Evolutionary conservation across 371 early-diverging fungal species (phyloP).

Genomic region (Rhizopus arrhizus): DNA sequence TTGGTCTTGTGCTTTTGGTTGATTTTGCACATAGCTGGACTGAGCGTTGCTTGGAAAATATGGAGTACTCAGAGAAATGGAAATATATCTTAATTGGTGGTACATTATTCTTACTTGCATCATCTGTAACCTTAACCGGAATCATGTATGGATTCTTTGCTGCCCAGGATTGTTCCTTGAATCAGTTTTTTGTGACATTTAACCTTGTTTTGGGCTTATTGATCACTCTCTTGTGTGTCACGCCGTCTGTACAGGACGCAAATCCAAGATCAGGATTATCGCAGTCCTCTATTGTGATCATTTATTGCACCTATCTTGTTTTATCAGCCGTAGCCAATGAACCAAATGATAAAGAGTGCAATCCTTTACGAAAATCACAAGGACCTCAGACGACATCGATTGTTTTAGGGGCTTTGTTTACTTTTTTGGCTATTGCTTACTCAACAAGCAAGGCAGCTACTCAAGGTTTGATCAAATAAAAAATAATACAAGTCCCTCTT

Average conservation of each 20-base stretch:
- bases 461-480: constrained; percentile 47
- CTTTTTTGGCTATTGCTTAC: constrained; percentile 89
- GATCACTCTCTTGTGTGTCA: constrained; percentile 66
- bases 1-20: constrained; percentile 85
- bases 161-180: constrained; percentile 70
- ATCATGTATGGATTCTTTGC: constrained; percentile 81
- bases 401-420: constrained; percentile 86
- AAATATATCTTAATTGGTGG: constrained; percentile 69
- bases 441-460: constrained; percentile 88
- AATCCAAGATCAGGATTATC: constrained; percentile 88
- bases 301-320: constrained; percentile 88
- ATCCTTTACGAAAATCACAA: constrained; percentile 72
- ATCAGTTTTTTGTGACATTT: constrained; percentile 88
- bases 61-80: constrained; percentile 76
- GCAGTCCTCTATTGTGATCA: constrained; percentile 87
- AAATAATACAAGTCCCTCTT: constrained; percentile 41
- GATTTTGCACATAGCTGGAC: constrained; percentile 91
- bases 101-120: constrained; percentile 65
- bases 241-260: constrained; percentile 83
- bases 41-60: constrained; percentile 80
- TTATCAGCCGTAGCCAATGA: constrained; percentile 81
- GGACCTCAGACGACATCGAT: constrained; percentile 81
- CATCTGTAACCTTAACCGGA: constrained; percentile 66
- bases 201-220: constrained; percentile 76
- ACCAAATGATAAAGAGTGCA: constrained; percentile 75